Evolutionary conservation across 805 yeast genomes (phyloP), one percentile per base, ranked within the genome.

Genomic region (Saturnispora silvae): DNA sequence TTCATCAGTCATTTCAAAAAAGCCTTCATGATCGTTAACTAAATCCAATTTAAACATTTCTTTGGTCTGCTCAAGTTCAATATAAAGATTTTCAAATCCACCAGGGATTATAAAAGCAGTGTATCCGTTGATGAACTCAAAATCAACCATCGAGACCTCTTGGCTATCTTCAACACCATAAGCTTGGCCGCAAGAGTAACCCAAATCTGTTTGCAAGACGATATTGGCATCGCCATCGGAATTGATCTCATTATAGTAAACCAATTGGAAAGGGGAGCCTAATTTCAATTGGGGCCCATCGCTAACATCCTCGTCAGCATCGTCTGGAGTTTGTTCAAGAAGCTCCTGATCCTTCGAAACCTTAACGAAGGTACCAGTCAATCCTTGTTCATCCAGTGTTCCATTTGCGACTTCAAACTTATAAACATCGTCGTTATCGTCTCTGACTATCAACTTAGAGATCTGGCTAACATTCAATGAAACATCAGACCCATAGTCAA

Each of bases 1-100:
- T 15, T 34, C 28, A 14, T 34, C 26, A 4, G 22, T 30, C 4
- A 30, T 23, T 13, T 29, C 24, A 17, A 36, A 36, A 22, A 16
- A 30, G 13, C 39, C 39, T 14, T 31, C 30, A 15, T 18, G 29
- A 4, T 36, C 39, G 13, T 13, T 22, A n/a, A 7, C 20, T 31
- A 36, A 17, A n/a, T 31, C 27, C 25, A 36, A 30, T 19, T 36
- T 25, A 13, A 29, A 36, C 19, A 36, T 20, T 28, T 36, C 30
- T 11, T 26, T 19, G 6, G 30, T 25, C 14, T 24, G 16, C 11
- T 23, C 30, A 24, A 35, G 6, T 3, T 30, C 28, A 13, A 36
- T 25, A 18, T 29, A 36, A 6, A 36, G n/a, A 8, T 8, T n/a
- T 16, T 29, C 20, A 20, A 30, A 33, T 4, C 30, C 35, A 20